Conservation (phyloP, 139 green algal genomes). For the Zygnema circumcarinatum region DNA sequence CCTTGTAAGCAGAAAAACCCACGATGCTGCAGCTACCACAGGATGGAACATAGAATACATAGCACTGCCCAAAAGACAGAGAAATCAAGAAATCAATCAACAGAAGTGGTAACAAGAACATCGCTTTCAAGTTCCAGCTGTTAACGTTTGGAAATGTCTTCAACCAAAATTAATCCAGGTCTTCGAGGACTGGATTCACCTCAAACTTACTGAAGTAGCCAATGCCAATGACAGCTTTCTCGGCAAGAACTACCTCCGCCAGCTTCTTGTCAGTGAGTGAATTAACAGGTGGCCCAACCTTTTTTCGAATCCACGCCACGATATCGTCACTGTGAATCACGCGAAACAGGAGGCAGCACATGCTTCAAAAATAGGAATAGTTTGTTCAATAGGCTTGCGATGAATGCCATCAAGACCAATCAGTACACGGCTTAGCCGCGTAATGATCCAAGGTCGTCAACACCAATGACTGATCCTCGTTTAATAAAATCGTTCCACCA, state of each 20-base stretch:
- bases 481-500: no score
- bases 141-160: background rate
- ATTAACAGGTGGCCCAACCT: background rate
- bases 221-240: background rate
- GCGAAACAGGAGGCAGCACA: background rate
- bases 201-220: constrained; percentile 36
- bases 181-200: constrained; percentile 5
- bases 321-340: constrained; percentile 14
- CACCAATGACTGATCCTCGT: no score
- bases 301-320: constrained; percentile 8
- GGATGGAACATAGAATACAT: background rate
- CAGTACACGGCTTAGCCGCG: no score
- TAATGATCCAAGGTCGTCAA: no score
- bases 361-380: background rate
- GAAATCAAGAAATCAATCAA: background rate
- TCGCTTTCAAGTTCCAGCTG: background rate
- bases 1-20: background rate
- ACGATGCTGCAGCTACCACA: background rate
- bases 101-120: background rate
- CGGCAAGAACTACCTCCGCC: background rate
- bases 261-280: background rate
- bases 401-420: no score
- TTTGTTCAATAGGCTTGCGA: background rate
- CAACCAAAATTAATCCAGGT: background rate
- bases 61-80: background rate